These are phyloP conservation scores for Pyrenophora graminea DNA, from an alignment of 2,329 filamentous ascomycete genomes.

Conservation along the genomic window DNA sequence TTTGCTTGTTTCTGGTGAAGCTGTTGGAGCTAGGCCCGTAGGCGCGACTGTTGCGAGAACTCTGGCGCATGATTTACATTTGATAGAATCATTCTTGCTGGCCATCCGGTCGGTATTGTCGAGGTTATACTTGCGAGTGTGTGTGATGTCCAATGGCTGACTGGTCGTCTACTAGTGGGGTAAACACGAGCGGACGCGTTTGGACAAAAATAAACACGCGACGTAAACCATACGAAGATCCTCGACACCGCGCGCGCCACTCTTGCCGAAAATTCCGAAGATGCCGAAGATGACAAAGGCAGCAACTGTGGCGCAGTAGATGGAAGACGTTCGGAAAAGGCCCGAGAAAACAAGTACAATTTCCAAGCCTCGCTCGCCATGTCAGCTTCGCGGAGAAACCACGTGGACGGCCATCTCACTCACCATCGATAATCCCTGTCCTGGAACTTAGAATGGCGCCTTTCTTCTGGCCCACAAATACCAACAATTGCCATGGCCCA, in stretches of 20 bases:
- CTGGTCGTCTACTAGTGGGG: neutral
- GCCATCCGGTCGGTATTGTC: conserved; percentile 1
- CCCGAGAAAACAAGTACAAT: neutral
- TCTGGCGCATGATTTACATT: conserved; percentile 11
- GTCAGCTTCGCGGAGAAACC: neutral
- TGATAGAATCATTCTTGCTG: neutral
- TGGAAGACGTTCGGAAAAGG: neutral
- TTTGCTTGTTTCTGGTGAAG: neutral
- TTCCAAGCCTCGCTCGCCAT: no score
- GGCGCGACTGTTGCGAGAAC: conserved; percentile 16
- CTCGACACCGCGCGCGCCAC: neutral
- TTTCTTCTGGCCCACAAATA: neutral
- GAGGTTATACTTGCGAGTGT: neutral
- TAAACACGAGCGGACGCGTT: neutral
- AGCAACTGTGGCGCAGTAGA: neutral
- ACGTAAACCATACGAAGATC: neutral
- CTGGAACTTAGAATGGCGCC: neutral
- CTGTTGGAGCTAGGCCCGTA: conserved; percentile 13
- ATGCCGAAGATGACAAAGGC: neutral
- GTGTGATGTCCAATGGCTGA: neutral
- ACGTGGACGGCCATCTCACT: conserved; percentile 3
- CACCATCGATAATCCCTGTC: conserved; percentile 8
- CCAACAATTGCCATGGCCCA: neutral
- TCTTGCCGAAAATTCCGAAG: neutral
- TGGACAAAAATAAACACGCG: conserved; percentile 6